Evolutionary conservation across 805 yeast genomes (phyloP), one percentile per base, ranked within the genome.

Genomic region (Lachancea quebecensis): DNA sequence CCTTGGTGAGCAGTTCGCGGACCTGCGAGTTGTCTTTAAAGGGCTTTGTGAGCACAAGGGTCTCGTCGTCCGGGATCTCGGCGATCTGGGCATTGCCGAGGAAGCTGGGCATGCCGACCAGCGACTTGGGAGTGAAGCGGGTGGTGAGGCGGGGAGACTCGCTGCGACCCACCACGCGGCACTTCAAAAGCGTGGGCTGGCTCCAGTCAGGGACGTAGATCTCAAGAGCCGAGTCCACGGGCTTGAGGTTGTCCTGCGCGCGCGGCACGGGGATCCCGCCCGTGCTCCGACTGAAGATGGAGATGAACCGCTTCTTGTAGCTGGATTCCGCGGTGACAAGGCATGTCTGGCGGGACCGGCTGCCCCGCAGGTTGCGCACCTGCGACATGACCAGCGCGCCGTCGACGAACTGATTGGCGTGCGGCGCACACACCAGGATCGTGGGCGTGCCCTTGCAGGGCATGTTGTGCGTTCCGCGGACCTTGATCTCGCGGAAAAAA

Each of bases 191-290:
- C 29, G 72, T 62, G 8, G 80, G 76, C 51, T 79, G 76, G 15
- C 65, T 54, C 21, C 66, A 66, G 34, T 72, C 75, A 49, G 80
- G 81, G 27, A 80, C 59, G 48, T 50, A 77, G 9, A 90, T 79
- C 45, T 69, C 72, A 31, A 63, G 44, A 2, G 95, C 95, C 44
- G 78, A 78, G 1, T 70, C 64, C n/a, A 79, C 95, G 8, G 70
- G 61, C 30, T 62, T 66, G 56, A 91, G 73, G 58, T 79, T 81
- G 63, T 91, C 99, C 64, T 93, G 98, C 3, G 95, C 85, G 52
- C 99, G 73, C 8, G 82, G 82, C 2, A 93, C 98, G 0, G 96
- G 96, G 47, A 91, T 90, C 3, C 95, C 75, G 58, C 80, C 73
- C 50, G 86, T 85, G 36, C 79, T 71, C 44, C 80, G 70, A 6